Conservation (phyloP, 169 alveolate species). For the Plasmodium gaboni region DNA sequence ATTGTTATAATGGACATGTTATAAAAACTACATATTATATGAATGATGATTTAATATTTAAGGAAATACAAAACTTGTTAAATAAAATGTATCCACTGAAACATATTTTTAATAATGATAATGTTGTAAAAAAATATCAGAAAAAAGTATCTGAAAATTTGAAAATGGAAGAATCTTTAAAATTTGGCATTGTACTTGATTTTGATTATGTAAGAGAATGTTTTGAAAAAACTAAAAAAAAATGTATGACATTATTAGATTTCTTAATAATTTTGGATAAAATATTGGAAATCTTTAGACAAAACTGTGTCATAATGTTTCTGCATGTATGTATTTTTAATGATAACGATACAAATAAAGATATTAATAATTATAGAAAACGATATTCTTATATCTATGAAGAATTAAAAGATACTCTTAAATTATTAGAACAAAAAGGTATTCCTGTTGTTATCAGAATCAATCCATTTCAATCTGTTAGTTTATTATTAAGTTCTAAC, state of each 20-base stretch:
- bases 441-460: conserved; percentile 17
- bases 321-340: conserved; percentile 1
- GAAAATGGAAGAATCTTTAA: conserved; percentile 2
- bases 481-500: neutral
- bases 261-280: conserved; percentile 20
- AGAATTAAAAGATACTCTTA: neutral
- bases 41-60: conserved; percentile 9
- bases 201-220: conserved; percentile 25
- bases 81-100: conserved; percentile 19
- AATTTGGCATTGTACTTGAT: conserved; percentile 18
- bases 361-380: neutral
- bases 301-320: conserved; percentile 26
- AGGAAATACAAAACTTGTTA: neutral
- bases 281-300: conserved; percentile 28
- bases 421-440: conserved; percentile 24
- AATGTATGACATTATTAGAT: conserved; percentile 7
- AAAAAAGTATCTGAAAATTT: neutral
- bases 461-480: neutral
- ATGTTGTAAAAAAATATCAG: conserved; percentile 4
- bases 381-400: conserved; percentile 4
- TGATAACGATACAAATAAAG: conserved; percentile 6
- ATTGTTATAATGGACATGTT: neutral
- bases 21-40: conserved; percentile 12
- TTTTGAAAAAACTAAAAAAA: conserved; percentile 3
- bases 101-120: neutral